Conservation (phyloP, 176 grass and related monocot genomes). For the Thalia dealbata region DNA sequence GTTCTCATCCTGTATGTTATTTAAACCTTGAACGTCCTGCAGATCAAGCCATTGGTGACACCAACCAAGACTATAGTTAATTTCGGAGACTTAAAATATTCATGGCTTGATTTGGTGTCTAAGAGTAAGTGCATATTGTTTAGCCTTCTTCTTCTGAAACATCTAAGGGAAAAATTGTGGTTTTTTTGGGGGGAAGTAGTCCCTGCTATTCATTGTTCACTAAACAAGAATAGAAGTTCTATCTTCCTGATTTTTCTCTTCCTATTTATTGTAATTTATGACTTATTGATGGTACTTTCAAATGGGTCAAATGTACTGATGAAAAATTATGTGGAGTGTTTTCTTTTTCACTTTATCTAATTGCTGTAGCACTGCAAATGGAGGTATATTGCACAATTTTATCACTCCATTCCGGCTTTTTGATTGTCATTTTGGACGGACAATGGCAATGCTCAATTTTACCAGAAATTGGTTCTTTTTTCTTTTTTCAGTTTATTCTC, state of each 20-base stretch:
- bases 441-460: too few species aligned
- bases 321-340: not conserved
- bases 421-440: not conserved
- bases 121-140: slow-evolving; percentile 46
- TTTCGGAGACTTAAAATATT: slow-evolving; percentile 54
- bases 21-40: slow-evolving; percentile 30
- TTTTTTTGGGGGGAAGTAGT: not conserved
- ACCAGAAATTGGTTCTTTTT: too few species aligned
- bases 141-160: not conserved
- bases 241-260: not conserved
- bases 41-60: slow-evolving; percentile 68
- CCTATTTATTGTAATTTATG: not conserved
- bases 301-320: not conserved
- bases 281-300: not conserved
- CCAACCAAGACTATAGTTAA: slow-evolving; percentile 53
- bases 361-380: not conserved
- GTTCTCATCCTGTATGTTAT: slow-evolving; percentile 10
- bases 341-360: not conserved
- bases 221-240: not conserved
- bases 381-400: not conserved
- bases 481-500: too few species aligned
- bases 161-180: not conserved
- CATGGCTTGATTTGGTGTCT: slow-evolving; percentile 80
- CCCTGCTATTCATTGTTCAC: not conserved
- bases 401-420: not conserved